phyloP scores from a whole-genome alignment of 1,139 yeast genomes.

The Pneumocystis oryctolagi region DNA sequence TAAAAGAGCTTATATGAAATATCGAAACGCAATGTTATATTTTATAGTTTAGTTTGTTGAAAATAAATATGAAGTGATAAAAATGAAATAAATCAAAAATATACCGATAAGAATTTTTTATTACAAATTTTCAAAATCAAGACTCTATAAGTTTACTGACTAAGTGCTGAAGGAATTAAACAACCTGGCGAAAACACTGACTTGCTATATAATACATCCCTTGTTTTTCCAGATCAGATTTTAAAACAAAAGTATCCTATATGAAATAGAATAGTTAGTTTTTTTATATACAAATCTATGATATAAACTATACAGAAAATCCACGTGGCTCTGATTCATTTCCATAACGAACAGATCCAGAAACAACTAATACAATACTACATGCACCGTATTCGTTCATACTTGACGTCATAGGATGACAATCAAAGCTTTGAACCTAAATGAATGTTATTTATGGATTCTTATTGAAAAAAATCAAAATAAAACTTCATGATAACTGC shows the following conservation, averaged over 20 bases:
- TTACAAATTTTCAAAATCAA: not conserved
- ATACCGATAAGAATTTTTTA: not conserved
- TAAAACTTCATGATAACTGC: conserved; percentile 6
- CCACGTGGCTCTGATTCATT: conserved; percentile 7
- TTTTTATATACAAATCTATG: too few relatives aligned
- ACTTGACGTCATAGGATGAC: conserved; percentile 9
- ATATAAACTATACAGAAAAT: conserved; percentile 2
- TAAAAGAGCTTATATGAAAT: not conserved
- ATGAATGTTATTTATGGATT: not conserved
- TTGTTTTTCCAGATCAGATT: conserved; percentile 9
- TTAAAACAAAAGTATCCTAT: conserved; percentile 8
- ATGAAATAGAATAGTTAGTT: not conserved
- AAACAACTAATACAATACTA: conserved; percentile 9
- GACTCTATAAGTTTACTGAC: too few relatives aligned
- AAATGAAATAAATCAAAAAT: not conserved
- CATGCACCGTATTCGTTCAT: conserved; percentile 9
- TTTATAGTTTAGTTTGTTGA: not conserved
- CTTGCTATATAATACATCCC: conserved; percentile 12
- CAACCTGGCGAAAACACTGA: conserved; percentile 11
- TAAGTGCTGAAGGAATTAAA: not conserved
- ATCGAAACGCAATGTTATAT: not conserved
- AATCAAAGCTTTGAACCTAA: conserved; percentile 8
- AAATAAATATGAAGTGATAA: not conserved
- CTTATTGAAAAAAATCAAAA: not conserved
- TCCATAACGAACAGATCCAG: conserved; percentile 11